These are phyloP conservation scores for Sclerotinia trifoliorum DNA, from an alignment of 2,329 filamentous ascomycete genomes.

Conservation along the genomic window DNA sequence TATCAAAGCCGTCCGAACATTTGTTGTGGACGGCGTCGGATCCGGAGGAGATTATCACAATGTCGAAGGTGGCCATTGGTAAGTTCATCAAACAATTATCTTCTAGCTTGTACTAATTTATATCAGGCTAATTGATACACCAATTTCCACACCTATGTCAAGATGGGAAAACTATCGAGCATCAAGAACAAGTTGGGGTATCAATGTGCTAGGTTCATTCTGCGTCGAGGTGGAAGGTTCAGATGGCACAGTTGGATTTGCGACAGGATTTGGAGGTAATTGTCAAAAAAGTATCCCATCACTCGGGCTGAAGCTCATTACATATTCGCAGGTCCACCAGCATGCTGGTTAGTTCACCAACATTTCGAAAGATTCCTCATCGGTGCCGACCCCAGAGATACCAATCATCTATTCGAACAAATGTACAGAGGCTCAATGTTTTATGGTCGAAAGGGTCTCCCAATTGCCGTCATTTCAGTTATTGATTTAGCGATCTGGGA, in stretches of 20 bases:
- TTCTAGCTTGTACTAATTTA: neutral
- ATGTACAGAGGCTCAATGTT: conserved; percentile 98
- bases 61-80: conserved; percentile 73
- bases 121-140: conserved; percentile 80
- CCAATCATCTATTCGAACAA: conserved; percentile 89
- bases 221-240: conserved; percentile 84
- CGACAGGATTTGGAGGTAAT: conserved; percentile 82
- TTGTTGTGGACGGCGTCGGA: conserved; percentile 63
- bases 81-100: conserved; percentile 32
- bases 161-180: conserved; percentile 84
- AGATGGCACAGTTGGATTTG: conserved; percentile 91
- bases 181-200: conserved; percentile 89
- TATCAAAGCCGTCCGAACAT: conserved; percentile 74
- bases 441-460: conserved; percentile 89
- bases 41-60: conserved; percentile 87
- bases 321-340: conserved; percentile 64
- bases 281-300: neutral
- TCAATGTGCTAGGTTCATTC: conserved; percentile 92
- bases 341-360: conserved; percentile 89
- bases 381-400: conserved; percentile 84
- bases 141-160: conserved; percentile 91
- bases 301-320: conserved; percentile 21
- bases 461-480: conserved; percentile 87
- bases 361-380: conserved; percentile 92
- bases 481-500: conserved; percentile 95